Conservation (phyloP, 192 early-diverging fungal species). For the Umbelopsis sp. region DNA sequence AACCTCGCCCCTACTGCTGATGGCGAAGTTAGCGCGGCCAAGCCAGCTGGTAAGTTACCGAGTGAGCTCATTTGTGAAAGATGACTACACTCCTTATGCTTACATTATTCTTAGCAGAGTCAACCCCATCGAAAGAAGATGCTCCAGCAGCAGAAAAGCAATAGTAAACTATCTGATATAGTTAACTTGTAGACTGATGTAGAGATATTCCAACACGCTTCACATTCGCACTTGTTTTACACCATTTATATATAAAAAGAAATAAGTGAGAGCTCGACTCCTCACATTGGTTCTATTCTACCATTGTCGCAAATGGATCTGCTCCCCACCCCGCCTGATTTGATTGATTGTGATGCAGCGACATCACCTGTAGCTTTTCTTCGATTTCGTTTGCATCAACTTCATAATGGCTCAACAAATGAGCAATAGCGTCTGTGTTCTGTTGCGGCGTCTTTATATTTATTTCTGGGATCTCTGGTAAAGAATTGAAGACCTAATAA, state of each 20-base stretch:
- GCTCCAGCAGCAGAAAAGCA: no score
- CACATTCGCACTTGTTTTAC: no score
- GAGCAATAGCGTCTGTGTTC: neutral
- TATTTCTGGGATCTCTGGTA: neutral
- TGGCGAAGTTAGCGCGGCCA: neutral
- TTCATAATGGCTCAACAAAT: neutral
- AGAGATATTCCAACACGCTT: no score
- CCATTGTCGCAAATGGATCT: neutral
- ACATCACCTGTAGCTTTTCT: slow-evolving; percentile 5
- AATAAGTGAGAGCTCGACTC: no score
- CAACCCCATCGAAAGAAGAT: no score
- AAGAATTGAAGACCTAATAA: neutral
- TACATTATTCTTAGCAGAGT: no score
- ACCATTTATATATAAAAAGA: no score
- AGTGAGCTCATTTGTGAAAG: no score
- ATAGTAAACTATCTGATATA: no score
- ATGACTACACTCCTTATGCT: no score
- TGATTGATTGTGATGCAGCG: slow-evolving; percentile 5
- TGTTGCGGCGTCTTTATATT: neutral
- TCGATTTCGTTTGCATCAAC: slow-evolving; percentile 2
- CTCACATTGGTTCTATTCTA: no score
- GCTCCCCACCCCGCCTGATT: slow-evolving; percentile 7
- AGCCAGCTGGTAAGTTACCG: neutral
- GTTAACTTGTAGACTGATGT: no score
- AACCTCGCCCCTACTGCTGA: slow-evolving; percentile 13